These are phyloP conservation scores for Pleurotus djamor DNA, from an alignment of 768 basidiomycete species.

Conservation along the genomic window DNA sequence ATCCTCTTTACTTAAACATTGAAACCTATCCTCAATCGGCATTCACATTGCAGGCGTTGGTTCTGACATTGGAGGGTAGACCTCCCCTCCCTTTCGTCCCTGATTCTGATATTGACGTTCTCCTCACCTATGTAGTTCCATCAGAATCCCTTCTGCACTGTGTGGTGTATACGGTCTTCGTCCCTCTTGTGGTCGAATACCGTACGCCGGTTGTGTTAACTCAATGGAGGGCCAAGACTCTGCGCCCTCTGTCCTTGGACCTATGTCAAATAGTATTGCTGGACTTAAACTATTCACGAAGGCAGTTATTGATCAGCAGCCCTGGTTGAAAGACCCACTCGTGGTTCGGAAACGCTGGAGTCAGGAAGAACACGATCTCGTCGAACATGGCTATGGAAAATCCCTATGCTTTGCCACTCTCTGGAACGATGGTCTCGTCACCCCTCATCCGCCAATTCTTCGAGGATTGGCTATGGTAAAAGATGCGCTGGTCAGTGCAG, in stretches of 20 bases:
- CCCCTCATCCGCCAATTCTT: conserved; percentile 63
- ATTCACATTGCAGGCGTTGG: conserved; percentile 63
- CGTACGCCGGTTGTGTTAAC: conserved; percentile 66
- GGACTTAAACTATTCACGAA: conserved; percentile 70
- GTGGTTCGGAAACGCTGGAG: conserved; percentile 58
- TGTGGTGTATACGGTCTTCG: conserved; percentile 71
- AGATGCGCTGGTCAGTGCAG: conserved; percentile 53
- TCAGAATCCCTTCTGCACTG: conserved; percentile 69
- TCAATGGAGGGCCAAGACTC: conserved; percentile 72
- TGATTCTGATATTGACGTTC: neutral
- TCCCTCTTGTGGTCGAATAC: conserved; percentile 68
- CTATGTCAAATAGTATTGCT: conserved; percentile 53
- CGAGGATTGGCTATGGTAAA: conserved; percentile 59
- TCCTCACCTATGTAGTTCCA: conserved; percentile 39
- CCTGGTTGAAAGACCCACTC: conserved; percentile 69
- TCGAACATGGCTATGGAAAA: conserved; percentile 54
- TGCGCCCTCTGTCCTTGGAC: conserved; percentile 71
- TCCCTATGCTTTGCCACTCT: conserved; percentile 57
- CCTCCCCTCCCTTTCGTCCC: neutral
- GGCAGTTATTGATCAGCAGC: conserved; percentile 53
- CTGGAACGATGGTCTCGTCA: conserved; percentile 62
- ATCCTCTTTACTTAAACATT: neutral
- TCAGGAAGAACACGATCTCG: conserved; percentile 55
- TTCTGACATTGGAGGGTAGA: conserved; percentile 77
- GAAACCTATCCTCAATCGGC: conserved; percentile 13